phyloP scores from a whole-genome alignment of 2,329 filamentous ascomycete genomes.

The Tothia fuscella region DNA sequence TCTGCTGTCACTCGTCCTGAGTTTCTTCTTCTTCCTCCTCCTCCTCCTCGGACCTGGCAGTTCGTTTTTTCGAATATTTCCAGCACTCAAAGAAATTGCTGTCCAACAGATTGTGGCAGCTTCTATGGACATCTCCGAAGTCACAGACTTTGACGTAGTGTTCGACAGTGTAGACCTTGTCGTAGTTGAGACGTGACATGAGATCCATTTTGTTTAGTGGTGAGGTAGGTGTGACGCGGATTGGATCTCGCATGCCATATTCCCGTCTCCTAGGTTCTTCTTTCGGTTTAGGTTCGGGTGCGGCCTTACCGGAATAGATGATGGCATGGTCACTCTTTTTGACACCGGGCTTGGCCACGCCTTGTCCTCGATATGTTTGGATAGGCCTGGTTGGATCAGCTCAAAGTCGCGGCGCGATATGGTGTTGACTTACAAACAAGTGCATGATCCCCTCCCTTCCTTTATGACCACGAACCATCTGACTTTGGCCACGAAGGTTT shows the following conservation, averaged over 20 bases:
- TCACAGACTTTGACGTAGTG: slow-evolving; percentile 19
- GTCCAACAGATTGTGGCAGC: slow-evolving; percentile 9
- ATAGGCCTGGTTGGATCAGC: slow-evolving; percentile 14
- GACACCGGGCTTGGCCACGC: slow-evolving; percentile 13
- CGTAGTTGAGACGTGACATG: slow-evolving; percentile 17
- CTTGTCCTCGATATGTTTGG: slow-evolving; percentile 15
- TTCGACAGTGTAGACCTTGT: slow-evolving; percentile 19
- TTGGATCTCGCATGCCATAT: slow-evolving; percentile 12
- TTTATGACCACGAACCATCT: slow-evolving; percentile 4
- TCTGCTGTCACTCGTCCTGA: background rate
- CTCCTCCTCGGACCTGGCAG: too few species aligned
- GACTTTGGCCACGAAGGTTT: background rate
- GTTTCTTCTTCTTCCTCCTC: background rate
- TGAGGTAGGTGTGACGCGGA: slow-evolving; percentile 11
- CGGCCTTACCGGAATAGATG: slow-evolving; percentile 14
- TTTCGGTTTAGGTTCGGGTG: slow-evolving; percentile 4
- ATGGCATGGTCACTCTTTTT: slow-evolving; percentile 16
- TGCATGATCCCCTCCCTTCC: background rate
- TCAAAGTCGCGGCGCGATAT: too few species aligned
- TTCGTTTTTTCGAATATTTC: background rate
- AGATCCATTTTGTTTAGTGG: slow-evolving; percentile 12
- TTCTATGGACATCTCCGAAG: slow-evolving; percentile 16
- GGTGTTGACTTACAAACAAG: too few species aligned
- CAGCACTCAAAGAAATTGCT: background rate
- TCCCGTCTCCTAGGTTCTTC: slow-evolving; percentile 10